These are phyloP conservation scores for Huntiella decipiens DNA, from an alignment of 2,329 filamentous ascomycete genomes.

Conservation along the genomic window DNA sequence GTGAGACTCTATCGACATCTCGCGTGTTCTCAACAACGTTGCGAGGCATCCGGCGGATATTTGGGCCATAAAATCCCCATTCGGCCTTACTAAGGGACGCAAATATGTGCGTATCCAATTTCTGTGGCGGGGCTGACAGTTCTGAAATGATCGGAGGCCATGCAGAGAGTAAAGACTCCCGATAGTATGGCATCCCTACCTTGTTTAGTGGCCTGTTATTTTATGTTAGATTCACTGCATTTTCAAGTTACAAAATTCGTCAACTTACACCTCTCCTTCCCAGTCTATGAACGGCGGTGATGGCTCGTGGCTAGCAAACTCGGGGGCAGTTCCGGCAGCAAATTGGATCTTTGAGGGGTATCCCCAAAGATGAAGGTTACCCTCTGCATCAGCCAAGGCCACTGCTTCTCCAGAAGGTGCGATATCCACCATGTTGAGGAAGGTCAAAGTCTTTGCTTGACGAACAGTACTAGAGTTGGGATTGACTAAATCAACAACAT, in stretches of 20 bases:
- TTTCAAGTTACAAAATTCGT: not conserved
- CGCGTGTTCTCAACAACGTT: conserved; percentile 74
- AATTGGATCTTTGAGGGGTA: conserved; percentile 73
- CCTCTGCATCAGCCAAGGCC: conserved; percentile 61
- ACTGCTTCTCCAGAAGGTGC: conserved; percentile 76
- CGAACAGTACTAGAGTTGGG: conserved; percentile 72
- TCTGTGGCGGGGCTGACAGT: conserved; percentile 61
- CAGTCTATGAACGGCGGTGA: conserved; percentile 44
- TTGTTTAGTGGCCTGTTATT: conserved; percentile 51
- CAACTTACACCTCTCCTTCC: conserved; percentile 46
- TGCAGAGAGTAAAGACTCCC: conserved; percentile 67
- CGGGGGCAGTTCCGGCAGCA: conserved; percentile 61
- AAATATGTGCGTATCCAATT: conserved; percentile 53
- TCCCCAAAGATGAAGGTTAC: conserved; percentile 70
- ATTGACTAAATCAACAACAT: conserved; percentile 90
- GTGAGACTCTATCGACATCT: conserved; percentile 36
- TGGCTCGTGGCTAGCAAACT: conserved; percentile 51
- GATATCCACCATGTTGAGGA: conserved; percentile 65
- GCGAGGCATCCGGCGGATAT: conserved; percentile 51
- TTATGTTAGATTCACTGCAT: conserved; percentile 11
- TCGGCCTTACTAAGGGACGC: conserved; percentile 51
- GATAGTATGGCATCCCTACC: conserved; percentile 84
- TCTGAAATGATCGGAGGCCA: conserved; percentile 82
- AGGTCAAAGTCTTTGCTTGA: conserved; percentile 58
- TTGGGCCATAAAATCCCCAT: conserved; percentile 60